These are phyloP conservation scores for Antrodiella citrinella DNA, from an alignment of 768 basidiomycete genomes.

Conservation along the genomic window DNA sequence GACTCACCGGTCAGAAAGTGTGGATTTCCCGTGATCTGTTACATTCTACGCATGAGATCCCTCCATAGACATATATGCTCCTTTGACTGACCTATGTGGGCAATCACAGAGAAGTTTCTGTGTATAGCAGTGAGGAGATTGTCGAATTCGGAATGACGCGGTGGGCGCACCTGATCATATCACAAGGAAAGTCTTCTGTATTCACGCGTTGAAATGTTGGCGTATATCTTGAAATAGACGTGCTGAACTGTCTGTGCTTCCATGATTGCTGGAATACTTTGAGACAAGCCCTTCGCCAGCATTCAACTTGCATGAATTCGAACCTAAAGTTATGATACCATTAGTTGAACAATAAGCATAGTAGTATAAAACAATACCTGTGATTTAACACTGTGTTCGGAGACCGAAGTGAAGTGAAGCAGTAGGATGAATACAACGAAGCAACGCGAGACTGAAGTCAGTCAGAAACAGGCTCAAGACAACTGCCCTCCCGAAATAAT, in stretches of 20 bases:
- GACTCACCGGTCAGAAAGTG: slow-evolving; percentile 75
- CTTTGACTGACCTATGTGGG: slow-evolving; percentile 77
- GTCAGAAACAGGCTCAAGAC: neutral
- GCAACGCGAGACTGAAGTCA: neutral
- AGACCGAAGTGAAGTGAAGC: neutral
- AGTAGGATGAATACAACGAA: neutral
- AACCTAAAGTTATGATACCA: no score
- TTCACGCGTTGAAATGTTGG: slow-evolving; percentile 27
- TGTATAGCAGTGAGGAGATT: neutral
- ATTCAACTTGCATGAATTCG: slow-evolving; percentile 13
- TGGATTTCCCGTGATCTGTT: slow-evolving; percentile 91
- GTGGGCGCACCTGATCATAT: slow-evolving; percentile 52
- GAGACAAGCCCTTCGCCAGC: slow-evolving; percentile 20
- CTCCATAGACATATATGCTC: neutral
- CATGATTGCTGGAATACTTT: slow-evolving; percentile 43
- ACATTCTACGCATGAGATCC: neutral
- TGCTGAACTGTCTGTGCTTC: slow-evolving; percentile 20
- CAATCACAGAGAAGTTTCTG: slow-evolving; percentile 94
- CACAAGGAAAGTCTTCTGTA: slow-evolving; percentile 60
- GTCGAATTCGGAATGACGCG: neutral
- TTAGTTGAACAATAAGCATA: neutral
- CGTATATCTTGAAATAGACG: slow-evolving; percentile 20
- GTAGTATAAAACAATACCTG: neutral
- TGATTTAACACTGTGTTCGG: neutral
- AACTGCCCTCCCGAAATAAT: neutral